Conservation (phyloP, 805 yeast genomes). For the Yarrowia divulgata region DNA sequence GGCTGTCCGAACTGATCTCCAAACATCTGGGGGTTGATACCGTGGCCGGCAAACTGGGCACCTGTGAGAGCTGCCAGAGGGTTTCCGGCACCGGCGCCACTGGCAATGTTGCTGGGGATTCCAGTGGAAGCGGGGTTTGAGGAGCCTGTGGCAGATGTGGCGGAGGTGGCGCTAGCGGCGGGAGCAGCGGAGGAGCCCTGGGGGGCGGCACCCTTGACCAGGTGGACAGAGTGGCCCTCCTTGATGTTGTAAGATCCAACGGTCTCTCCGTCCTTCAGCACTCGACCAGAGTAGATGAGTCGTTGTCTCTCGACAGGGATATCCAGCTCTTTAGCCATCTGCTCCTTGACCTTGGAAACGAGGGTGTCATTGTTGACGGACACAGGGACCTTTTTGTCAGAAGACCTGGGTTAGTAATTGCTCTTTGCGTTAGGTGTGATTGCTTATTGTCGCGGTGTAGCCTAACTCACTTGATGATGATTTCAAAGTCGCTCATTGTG, state of each 20-base stretch:
- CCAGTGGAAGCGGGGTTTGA: conserved; percentile 45
- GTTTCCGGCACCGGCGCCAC: conserved; percentile 89
- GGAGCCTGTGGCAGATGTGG: conserved; percentile 43
- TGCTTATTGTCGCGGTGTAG: background rate
- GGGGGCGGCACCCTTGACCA: conserved; percentile 80
- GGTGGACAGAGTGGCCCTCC: conserved; percentile 84
- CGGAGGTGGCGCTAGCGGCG: conserved; percentile 45
- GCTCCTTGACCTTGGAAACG: conserved; percentile 71
- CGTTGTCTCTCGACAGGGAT: conserved; percentile 83
- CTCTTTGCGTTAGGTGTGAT: background rate
- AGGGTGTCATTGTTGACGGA: conserved; percentile 61
- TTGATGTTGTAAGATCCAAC: conserved; percentile 80
- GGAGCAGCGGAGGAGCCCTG: conserved; percentile 47
- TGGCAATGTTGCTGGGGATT: conserved; percentile 79
- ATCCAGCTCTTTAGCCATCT: conserved; percentile 65
- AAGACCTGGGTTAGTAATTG: conserved; percentile 53
- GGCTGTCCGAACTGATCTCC: conserved; percentile 87
- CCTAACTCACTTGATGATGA: conserved; percentile 31
- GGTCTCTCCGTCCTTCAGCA: conserved; percentile 82
- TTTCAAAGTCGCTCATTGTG: conserved; percentile 37
- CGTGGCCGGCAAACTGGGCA: conserved; percentile 93
- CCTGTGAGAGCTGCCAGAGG: conserved; percentile 93
- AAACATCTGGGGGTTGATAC: conserved; percentile 88
- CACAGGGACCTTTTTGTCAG: conserved; percentile 80
- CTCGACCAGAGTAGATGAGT: conserved; percentile 91